Percentiles rank a stretch among this genome's conserved stretches.
These are phyloP conservation scores for Leccinum variicolor DNA, from an alignment of 768 basidiomycete genomes.

Conservation along the genomic window DNA sequence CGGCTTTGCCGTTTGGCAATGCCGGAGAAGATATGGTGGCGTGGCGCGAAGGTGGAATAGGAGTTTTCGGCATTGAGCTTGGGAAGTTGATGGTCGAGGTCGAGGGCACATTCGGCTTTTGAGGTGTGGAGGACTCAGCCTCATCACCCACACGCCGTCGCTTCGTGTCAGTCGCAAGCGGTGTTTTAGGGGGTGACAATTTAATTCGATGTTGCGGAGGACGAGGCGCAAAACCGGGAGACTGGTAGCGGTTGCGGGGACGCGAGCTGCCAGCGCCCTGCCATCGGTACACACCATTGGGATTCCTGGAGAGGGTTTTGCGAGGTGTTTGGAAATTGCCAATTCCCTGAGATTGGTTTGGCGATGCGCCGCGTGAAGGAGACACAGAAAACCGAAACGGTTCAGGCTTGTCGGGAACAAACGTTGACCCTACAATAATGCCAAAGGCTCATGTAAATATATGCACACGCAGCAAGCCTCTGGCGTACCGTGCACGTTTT, in stretches of 20 bases:
- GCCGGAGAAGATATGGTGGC: conserved; percentile 25
- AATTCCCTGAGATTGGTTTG: conserved; percentile 16
- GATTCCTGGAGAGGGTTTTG: conserved; percentile 62
- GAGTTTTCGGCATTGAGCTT: conserved; percentile 29
- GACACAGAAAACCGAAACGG: conserved; percentile 63
- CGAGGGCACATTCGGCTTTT: conserved; percentile 28
- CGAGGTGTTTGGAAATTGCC: conserved; percentile 35
- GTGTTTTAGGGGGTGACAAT: conserved; percentile 37
- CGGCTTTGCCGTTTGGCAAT: conserved; percentile 24
- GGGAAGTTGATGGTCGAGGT: conserved; percentile 23
- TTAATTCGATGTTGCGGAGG: conserved; percentile 45
- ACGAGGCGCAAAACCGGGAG: conserved; percentile 67
- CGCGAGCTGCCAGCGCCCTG: conserved; percentile 75
- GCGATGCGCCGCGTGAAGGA: conserved; percentile 30
- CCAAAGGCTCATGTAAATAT: conserved; percentile 10
- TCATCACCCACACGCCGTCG: conserved; percentile 58
- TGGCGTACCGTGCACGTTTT: conserved; percentile 45
- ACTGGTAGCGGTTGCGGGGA: conserved; percentile 64
- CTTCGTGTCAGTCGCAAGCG: conserved; percentile 48
- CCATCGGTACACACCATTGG: conserved; percentile 72
- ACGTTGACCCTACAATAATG: conserved; percentile 21
- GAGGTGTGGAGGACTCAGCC: conserved; percentile 33
- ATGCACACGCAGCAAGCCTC: conserved; percentile 6
- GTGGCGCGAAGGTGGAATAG: conserved; percentile 31
- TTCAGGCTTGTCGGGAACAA: conserved; percentile 38